These are phyloP conservation scores for Sinapis alba DNA, from an alignment of 441 rosid genomes.

Conservation along the genomic window DNA sequence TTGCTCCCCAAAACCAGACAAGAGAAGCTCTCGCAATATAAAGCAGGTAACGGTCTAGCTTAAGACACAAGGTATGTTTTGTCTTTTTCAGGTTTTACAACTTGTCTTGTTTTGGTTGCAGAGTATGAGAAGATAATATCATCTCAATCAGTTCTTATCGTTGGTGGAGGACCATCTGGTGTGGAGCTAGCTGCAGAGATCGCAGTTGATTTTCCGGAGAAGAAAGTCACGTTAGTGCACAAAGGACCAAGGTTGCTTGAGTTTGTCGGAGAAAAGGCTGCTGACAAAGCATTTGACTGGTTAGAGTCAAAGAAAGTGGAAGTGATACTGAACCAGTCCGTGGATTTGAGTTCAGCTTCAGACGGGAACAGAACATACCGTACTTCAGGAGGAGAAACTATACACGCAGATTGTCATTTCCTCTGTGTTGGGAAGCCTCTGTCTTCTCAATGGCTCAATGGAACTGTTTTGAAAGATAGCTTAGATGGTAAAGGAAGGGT, in stretches of 20 bases:
- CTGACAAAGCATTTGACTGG: constrained; percentile 48
- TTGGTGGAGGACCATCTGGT: constrained; percentile 95
- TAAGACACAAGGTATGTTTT: constrained; percentile 13
- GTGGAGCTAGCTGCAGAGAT: constrained; percentile 95
- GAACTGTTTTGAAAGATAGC: constrained; percentile 49
- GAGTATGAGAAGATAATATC: constrained; percentile 76
- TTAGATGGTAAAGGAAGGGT: constrained; percentile 48
- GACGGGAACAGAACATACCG: constrained; percentile 51
- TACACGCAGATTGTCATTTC: constrained; percentile 49
- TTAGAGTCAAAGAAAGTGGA: constrained; percentile 45
- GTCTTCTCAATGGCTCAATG: constrained; percentile 50
- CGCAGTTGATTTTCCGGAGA: constrained; percentile 52
- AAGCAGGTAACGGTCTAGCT: constrained; percentile 50
- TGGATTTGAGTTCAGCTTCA: constrained; percentile 53
- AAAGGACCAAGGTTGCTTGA: constrained; percentile 52
- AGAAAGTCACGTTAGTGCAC: constrained; percentile 54
- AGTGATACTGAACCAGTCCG: constrained; percentile 65
- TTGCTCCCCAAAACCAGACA: constrained; percentile 52
- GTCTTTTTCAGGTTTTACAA: neutral
- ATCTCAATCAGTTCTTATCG: constrained; percentile 72
- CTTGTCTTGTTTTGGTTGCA: constrained; percentile 36
- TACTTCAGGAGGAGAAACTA: constrained; percentile 65
- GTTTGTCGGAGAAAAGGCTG: constrained; percentile 48
- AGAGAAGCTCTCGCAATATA: constrained; percentile 58
- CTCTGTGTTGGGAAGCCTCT: constrained; percentile 44